Conservation (phyloP, 2,329 filamentous ascomycete genomes). For the Xylariaceae sp. region DNA sequence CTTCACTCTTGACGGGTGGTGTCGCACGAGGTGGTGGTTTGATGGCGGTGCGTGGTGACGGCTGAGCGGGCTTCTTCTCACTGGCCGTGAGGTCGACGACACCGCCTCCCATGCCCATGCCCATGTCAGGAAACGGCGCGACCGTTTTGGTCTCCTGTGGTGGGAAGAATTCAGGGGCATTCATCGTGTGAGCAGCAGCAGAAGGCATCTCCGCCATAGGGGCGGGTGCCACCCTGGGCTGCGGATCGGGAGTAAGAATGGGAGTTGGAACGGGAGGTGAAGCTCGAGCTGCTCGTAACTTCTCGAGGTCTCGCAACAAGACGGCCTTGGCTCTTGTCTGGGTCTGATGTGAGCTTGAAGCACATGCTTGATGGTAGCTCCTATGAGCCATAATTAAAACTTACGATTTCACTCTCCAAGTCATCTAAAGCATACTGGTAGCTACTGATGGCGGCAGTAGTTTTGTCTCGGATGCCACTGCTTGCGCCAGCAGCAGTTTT, state of each 20-base stretch:
- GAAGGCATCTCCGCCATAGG: constrained; percentile 32
- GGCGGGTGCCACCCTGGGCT: constrained; percentile 19
- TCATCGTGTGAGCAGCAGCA: constrained; percentile 27
- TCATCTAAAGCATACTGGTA: constrained; percentile 54
- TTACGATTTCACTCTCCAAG: constrained; percentile 52
- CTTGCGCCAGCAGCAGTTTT: constrained; percentile 30
- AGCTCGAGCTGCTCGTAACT: constrained; percentile 26
- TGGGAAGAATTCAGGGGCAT: constrained; percentile 24
- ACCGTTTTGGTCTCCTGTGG: constrained; percentile 38
- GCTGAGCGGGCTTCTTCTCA: constrained; percentile 18
- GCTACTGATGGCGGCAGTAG: constrained; percentile 41
- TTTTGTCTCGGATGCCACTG: constrained; percentile 34
- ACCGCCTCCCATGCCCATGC: constrained; percentile 36
- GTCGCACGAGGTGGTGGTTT: constrained; percentile 13
- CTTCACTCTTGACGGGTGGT: constrained; percentile 23
- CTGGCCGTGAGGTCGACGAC: constrained; percentile 24
- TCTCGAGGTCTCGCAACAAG: constrained; percentile 49
- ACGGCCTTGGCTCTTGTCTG: constrained; percentile 52
- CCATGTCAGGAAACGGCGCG: constrained; percentile 55
- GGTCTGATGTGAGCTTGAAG: constrained; percentile 6
- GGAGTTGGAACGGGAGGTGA: constrained; percentile 16
- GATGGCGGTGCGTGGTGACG: constrained; percentile 19
- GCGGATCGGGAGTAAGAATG: constrained; percentile 14
- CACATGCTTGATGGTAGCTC: background rate
- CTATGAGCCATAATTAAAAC: too few species aligned